These are phyloP conservation scores for Schwanniomyces etchellsii DNA, from an alignment of 1,139 yeast species.

Conservation along the genomic window DNA sequence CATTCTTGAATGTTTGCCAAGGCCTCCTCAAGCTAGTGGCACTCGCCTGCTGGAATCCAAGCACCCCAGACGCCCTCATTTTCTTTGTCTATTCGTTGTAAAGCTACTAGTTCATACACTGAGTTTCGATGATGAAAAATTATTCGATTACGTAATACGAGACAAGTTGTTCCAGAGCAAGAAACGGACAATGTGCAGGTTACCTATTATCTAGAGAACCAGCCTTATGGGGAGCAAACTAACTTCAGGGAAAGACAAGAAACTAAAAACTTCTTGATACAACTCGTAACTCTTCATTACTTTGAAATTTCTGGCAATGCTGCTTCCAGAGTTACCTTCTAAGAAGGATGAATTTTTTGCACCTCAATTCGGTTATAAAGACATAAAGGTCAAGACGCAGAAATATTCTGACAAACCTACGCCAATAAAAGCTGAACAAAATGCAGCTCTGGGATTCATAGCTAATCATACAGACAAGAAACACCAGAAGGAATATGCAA, in stretches of 20 bases:
- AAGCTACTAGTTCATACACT: slow-evolving; percentile 5
- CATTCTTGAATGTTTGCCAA: slow-evolving; percentile 83
- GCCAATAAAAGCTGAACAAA: slow-evolving; percentile 23
- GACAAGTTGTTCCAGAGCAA: neutral
- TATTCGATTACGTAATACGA: slow-evolving; percentile 1
- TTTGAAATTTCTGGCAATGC: too few species aligned
- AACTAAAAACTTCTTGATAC: too few species aligned
- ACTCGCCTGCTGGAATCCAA: slow-evolving; percentile 50
- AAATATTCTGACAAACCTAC: slow-evolving; percentile 31
- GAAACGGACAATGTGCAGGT: neutral
- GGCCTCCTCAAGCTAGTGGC: slow-evolving; percentile 63
- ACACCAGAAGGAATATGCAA: slow-evolving; percentile 37
- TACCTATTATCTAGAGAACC: neutral
- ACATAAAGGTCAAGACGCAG: slow-evolving; percentile 26
- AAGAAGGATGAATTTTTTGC: slow-evolving; percentile 20
- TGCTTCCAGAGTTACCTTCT: slow-evolving; percentile 27
- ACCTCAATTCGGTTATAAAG: slow-evolving; percentile 30
- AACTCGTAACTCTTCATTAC: too few species aligned
- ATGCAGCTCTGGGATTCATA: slow-evolving; percentile 23
- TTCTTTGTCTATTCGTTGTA: too few species aligned
- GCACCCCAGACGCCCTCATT: slow-evolving; percentile 53
- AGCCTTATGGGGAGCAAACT: too few species aligned
- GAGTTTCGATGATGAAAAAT: neutral
- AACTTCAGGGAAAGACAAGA: too few species aligned
- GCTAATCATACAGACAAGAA: slow-evolving; percentile 27